phyloP scores from a whole-genome alignment of 331 rosid genomes.

The Telfairia occidentalis region DNA sequence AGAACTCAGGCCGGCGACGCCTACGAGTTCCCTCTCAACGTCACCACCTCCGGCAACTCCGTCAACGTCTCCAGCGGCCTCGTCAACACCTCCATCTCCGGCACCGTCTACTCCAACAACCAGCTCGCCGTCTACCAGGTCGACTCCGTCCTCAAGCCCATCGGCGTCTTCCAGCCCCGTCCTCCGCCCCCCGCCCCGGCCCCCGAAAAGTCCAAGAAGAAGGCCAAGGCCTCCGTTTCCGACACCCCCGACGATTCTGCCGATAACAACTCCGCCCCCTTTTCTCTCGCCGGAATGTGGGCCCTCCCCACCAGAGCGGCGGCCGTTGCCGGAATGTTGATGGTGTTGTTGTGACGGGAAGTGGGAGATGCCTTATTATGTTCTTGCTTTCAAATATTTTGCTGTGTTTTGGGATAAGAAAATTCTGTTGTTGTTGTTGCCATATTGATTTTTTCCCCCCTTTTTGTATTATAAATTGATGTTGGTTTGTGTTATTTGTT shows the following conservation, averaged over 20 bases:
- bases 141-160: constrained; percentile 66
- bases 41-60: constrained; percentile 55
- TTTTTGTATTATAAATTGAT: neutral
- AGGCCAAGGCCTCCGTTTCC: constrained; percentile 17
- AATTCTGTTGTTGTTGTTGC: neutral
- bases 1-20: constrained; percentile 70
- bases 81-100: constrained; percentile 60
- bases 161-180: constrained; percentile 50
- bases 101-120: constrained; percentile 54
- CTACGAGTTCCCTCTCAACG: constrained; percentile 49
- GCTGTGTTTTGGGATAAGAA: neutral
- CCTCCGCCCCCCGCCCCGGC: constrained; percentile 54
- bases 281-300: neutral
- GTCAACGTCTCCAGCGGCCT: constrained; percentile 69
- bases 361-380: neutral
- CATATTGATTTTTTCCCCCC: neutral
- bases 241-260: neutral
- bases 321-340: neutral
- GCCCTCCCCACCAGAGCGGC: neutral
- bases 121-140: constrained; percentile 72
- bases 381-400: no score
- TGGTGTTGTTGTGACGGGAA: neutral
- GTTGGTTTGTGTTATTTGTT: neutral
- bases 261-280: constrained; percentile 18
- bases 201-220: constrained; percentile 47